Conservation (phyloP, 176 grass and related monocot species). For the Thalia dealbata region DNA sequence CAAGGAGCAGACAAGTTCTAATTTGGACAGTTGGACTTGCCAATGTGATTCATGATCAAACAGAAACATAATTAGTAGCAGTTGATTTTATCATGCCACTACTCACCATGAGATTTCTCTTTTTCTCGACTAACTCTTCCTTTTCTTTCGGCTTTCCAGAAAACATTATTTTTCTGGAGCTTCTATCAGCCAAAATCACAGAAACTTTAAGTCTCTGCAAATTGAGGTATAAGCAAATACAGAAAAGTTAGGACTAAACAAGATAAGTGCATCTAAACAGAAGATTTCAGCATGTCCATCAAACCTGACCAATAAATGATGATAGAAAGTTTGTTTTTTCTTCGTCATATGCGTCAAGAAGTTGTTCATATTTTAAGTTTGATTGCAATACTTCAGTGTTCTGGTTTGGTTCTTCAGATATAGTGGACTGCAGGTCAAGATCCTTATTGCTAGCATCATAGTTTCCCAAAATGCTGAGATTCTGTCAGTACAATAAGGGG, state of each 20-base stretch:
- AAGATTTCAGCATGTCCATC: constrained; percentile 18
- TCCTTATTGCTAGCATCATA: constrained; percentile 31
- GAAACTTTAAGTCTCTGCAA: constrained; percentile 66
- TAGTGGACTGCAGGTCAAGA: constrained; percentile 32
- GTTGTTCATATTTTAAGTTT: constrained; percentile 54
- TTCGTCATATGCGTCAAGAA: constrained; percentile 56
- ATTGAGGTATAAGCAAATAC: constrained; percentile 10
- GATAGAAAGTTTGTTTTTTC: constrained; percentile 91
- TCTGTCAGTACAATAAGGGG: constrained; percentile 59
- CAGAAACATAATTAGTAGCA: neutral
- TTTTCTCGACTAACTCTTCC: constrained; percentile 70
- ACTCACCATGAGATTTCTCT: constrained; percentile 82
- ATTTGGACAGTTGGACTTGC: neutral
- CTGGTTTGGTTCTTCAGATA: constrained; percentile 28
- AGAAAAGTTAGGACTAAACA: constrained; percentile 8
- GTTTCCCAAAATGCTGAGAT: constrained; percentile 38
- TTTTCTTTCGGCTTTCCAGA: constrained; percentile 69
- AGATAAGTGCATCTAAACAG: constrained; percentile 5
- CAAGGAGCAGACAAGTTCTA: neutral
- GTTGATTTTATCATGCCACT: neutral
- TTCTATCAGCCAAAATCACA: constrained; percentile 62
- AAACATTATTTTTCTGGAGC: constrained; percentile 66
- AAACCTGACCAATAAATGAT: constrained; percentile 97
- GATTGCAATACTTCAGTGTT: constrained; percentile 37
- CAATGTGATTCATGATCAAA: neutral